A percentile compares a stretch with the other conserved stretches of the same genome.
Evolutionary conservation across 345 rosid species (phyloP).

Genomic region (Eucalyptus globulus): DNA sequence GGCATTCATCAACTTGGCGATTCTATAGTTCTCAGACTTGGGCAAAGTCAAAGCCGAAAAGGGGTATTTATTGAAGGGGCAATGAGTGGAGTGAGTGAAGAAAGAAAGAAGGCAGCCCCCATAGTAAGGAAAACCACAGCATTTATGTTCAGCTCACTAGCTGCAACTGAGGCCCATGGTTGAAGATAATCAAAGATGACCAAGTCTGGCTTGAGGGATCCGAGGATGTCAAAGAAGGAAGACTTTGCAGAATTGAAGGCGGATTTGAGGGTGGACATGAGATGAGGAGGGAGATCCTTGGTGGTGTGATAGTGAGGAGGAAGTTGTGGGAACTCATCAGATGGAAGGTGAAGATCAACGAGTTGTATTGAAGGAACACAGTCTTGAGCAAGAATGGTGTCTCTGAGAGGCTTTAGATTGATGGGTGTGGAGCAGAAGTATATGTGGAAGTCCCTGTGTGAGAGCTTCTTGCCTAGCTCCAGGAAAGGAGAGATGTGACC

Average conservation of each 20-base stretch:
- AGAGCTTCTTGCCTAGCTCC: slow-evolving; percentile 12
- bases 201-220: slow-evolving; percentile 7
- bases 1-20: neutral
- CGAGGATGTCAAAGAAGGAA: slow-evolving; percentile 1
- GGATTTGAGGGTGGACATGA: slow-evolving; percentile 10
- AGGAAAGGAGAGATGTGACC: slow-evolving; percentile 15
- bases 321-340: slow-evolving; percentile 8
- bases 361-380: neutral
- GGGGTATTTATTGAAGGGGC: neutral
- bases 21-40: neutral
- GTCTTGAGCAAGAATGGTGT: neutral
- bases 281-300: slow-evolving; percentile 22
- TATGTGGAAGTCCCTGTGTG: neutral
- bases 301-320: slow-evolving; percentile 36
- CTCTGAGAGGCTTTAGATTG: slow-evolving; percentile 1
- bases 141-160: slow-evolving; percentile 5
- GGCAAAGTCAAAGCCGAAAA: neutral
- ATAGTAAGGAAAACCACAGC: neutral
- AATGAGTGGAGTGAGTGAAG: neutral
- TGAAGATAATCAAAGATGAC: slow-evolving; percentile 18
- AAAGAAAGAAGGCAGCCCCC: neutral
- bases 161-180: slow-evolving; percentile 25
- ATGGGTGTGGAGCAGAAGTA: slow-evolving; percentile 10
- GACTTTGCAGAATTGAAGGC: slow-evolving; percentile 12
- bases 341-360: slow-evolving; percentile 16